Base-by-base conservation (phyloP, 192 early-diverging fungal genomes). In the Backusella psychrophila region DNA sequence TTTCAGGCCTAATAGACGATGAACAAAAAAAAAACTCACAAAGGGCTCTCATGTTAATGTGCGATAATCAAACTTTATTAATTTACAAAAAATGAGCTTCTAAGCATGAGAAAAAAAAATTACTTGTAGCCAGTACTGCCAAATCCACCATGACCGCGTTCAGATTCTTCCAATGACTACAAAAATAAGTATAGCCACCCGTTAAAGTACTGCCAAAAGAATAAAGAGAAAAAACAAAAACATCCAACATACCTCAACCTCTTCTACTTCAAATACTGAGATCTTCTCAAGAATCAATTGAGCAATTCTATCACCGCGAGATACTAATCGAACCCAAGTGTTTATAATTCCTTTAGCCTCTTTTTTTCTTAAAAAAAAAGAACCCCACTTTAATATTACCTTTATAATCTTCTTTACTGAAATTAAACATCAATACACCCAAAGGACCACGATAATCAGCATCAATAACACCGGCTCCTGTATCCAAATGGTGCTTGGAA, bases 271-370 rank as follows among this genome's bases (percentile, higher is more conserved):
- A 5, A 96, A 93, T 2, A 91, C 94, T 49, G 78, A 89, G 35
- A 97, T 95, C 63, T 87, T 83, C 81, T 98, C 98, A 11, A 99
- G 83, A 38, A 99, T 90, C 69, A 99, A 82, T 85, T 99, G 98
- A 14, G 98, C 98, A 81, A 99, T 90, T 33, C 98, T 90, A 80
- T 99, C 97, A 17, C 98, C 98, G 53, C 89, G 81, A 49, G 91
- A 89, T 70, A 99, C 90, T 85, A 77, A 38, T 87, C 86, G 84
- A 21, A 26, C 7, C 33, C 65, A 41, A 15, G 0, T 34, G 26
- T 42, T 14, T 6, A 21, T 69, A 42, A 2, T 17, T 41, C 11
- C 7, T 15, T 23, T 15, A 33, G 33, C 33, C 3, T 67, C 19
- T 21, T 11, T 31, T 0, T 38, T n/a, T 65, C 12, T 17, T 41